phyloP scores from a whole-genome alignment of 176 grass and related monocot species.

The Cocos nucifera region DNA sequence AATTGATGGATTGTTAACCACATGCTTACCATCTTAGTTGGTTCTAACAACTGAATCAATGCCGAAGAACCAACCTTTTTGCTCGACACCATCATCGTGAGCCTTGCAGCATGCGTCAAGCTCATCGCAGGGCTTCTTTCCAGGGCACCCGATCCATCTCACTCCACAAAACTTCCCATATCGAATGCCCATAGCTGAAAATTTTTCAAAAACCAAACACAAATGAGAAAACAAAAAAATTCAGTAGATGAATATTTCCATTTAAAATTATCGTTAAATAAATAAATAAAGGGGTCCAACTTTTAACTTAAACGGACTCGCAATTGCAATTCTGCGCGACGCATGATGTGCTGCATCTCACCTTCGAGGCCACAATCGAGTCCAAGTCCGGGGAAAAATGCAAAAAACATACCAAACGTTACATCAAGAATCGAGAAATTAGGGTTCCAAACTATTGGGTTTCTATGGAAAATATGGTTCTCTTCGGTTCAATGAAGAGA shows the following conservation, averaged over 20 bases:
- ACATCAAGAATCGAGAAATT: too few relatives aligned
- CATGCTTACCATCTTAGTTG: too few relatives aligned
- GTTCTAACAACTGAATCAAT: too few relatives aligned
- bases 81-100: slow-evolving; percentile 68
- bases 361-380: neutral
- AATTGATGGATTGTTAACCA: too few relatives aligned
- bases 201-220: neutral
- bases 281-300: too few relatives aligned
- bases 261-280: too few relatives aligned
- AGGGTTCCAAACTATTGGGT: too few relatives aligned
- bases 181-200: slow-evolving; percentile 59
- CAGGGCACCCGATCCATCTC: slow-evolving; percentile 67
- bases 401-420: too few relatives aligned
- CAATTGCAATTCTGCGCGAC: slow-evolving; percentile 63
- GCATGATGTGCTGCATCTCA: slow-evolving; percentile 56
- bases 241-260: neutral
- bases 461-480: neutral
- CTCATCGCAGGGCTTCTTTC: slow-evolving; percentile 86
- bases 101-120: slow-evolving; percentile 84
- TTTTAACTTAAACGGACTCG: slow-evolving; percentile 17
- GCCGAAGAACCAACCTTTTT: slow-evolving; percentile 43
- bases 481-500: neutral
- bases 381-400: neutral
- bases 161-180: slow-evolving; percentile 87
- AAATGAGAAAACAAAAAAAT: neutral